Evolutionary conservation across 208 protist genomes (phyloP).

Genomic region (Leishmania mexicana): DNA sequence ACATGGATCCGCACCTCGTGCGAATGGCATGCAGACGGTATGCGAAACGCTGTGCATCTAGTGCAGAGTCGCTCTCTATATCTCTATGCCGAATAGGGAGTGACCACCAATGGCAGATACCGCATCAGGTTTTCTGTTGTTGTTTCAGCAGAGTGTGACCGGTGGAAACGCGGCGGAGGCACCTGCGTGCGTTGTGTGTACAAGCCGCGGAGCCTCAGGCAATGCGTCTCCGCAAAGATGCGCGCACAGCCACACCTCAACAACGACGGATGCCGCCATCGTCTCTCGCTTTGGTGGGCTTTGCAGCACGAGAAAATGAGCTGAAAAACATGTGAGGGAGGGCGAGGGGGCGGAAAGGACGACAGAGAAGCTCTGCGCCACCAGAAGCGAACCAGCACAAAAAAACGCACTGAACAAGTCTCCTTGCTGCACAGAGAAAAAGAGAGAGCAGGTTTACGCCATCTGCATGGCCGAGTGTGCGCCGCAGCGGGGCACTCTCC

Average conservation of each 20-base stretch:
- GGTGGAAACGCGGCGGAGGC: neutral
- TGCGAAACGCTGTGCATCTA: neutral
- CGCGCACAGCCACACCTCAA: neutral
- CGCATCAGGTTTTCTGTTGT: too few relatives aligned
- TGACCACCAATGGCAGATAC: too few relatives aligned
- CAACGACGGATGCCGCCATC: neutral
- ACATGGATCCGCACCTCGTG: neutral
- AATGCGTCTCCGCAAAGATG: neutral
- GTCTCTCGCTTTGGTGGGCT: neutral
- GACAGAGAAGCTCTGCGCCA: neutral
- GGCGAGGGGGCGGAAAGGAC: neutral
- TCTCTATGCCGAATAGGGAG: neutral
- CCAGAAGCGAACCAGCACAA: neutral
- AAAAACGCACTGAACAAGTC: neutral
- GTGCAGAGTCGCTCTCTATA: neutral
- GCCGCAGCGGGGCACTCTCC: neutral
- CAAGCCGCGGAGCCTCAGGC: neutral
- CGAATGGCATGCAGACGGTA: neutral
- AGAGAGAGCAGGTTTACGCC: neutral
- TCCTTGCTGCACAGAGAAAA: neutral
- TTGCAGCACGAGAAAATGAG: neutral
- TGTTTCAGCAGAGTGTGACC: neutral
- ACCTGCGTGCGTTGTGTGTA: neutral
- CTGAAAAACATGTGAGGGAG: neutral
- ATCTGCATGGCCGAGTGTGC: neutral